Conservation (phyloP, 139 green algal species). For the Auxenochlorella protothecoides region DNA sequence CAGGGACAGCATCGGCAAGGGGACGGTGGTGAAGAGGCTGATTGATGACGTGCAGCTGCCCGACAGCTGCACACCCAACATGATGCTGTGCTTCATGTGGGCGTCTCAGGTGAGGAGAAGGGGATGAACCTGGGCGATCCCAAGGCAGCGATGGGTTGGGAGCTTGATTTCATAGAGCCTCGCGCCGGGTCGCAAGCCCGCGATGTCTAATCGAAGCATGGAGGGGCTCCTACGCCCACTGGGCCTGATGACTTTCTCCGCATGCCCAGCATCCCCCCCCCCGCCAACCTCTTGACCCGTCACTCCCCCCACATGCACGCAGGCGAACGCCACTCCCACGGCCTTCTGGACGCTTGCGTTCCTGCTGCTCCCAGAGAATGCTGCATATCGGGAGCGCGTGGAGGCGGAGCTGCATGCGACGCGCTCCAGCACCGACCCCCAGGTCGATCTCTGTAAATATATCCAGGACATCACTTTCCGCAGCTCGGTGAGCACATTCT, state of each 20-base stretch:
- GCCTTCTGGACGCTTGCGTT: conserved; percentile 54
- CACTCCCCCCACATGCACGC: neutral
- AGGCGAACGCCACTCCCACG: conserved; percentile 55
- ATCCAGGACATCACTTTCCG: conserved; percentile 41
- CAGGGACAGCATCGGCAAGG: no score
- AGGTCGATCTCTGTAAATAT: conserved; percentile 47
- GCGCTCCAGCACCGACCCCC: no score
- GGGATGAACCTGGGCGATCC: no score
- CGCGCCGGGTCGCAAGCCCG: neutral
- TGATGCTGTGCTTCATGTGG: conserved; percentile 65
- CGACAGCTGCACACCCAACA: conserved; percentile 33
- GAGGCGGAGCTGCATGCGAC: neutral
- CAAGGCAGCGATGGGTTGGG: neutral
- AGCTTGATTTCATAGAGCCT: neutral
- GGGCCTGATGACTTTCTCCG: no score
- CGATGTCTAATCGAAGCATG: no score
- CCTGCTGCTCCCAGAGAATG: conserved; percentile 55
- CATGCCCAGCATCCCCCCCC: neutral
- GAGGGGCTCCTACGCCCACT: no score
- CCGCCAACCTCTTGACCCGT: neutral
- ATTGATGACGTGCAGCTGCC: conserved; percentile 9
- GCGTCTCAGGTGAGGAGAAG: conserved; percentile 28
- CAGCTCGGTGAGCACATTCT: conserved; percentile 31
- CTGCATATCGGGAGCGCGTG: conserved; percentile 8
- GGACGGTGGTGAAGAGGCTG: no score